Evolutionary conservation across 805 yeast species (phyloP), one percentile per base, ranked within the genome.

Genomic region (Ogataea parapolymorpha): DNA sequence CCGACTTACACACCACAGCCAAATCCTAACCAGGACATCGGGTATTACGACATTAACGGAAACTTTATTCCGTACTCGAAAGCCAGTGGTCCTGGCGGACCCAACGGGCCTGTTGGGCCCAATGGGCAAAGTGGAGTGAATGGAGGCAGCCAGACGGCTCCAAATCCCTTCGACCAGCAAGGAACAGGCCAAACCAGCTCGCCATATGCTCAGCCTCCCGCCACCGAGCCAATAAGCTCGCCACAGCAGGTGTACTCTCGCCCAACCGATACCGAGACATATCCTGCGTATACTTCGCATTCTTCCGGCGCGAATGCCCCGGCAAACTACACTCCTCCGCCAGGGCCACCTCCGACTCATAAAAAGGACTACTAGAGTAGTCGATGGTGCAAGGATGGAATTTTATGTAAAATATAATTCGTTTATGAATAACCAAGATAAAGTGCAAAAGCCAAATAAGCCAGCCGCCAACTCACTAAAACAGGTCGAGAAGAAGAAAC

Each of bases 1-100:
- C 95, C 95, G 0, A 71, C 81, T 2, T 85, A 85, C 49, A 76
- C 88, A 0, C 85, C 67, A 10, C 63, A 68, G 12, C 80, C 89
- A 0, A 80, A 80, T 47, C 86, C 80, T 22, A 70, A 75, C 34
- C 66, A 62, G 35, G 96, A 89, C 57, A 76, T 84, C 58, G 96
- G 95, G 0, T 82, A 75, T 58, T 86, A 85, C 53, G 93, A 85
- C 58, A 65, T 64, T 26, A 59, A 70, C 25, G 96, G 88, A 26
- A 67, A 58, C 39, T 74, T 74, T 49, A 51, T 63, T 27, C 72
- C 61, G 3, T 49, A 50, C 33, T 25, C 35, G 24, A 48, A 63
- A 25, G 63, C 65, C n/a, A 43, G 32, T 10, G 28, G n/a, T 16
- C 7, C 27, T 5, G 22, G 22, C 22, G 22, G 22, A 2, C 22